A percentile compares a stretch with the other conserved stretches of the same genome.
Evolutionary conservation across 208 protist species (phyloP).

Genomic region (Acanthamoeba lenticulata): DNA sequence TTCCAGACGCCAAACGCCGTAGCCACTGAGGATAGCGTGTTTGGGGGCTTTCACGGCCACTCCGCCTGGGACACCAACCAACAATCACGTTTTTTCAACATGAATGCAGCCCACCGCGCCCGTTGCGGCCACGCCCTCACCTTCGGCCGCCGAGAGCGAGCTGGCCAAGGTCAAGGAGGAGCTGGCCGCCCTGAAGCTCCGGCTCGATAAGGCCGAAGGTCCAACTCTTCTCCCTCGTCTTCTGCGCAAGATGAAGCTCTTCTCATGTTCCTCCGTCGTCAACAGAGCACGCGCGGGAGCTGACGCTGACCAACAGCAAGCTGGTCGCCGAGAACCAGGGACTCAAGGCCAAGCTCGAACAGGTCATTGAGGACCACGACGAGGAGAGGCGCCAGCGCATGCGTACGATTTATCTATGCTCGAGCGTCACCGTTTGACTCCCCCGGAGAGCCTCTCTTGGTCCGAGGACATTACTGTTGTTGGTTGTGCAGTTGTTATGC

Average conservation of each 20-base stretch:
- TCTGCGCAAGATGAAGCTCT: neutral
- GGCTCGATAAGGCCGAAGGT: neutral
- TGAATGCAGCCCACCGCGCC: no score
- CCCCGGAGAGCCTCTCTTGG: no score
- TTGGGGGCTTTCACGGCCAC: no score
- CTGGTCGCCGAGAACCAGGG: neutral
- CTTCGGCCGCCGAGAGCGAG: neutral
- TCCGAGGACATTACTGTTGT: no score
- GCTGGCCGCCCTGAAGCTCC: neutral
- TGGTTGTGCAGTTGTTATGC: no score
- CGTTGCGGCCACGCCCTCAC: no score
- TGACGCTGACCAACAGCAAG: neutral
- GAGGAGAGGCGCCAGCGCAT: constrained; percentile 55
- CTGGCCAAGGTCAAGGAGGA: constrained; percentile 39
- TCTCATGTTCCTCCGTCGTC: neutral
- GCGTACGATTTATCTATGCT: no score
- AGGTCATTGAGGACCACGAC: constrained; percentile 49
- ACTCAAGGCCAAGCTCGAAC: constrained; percentile 26
- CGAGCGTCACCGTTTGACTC: no score
- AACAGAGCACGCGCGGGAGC: neutral
- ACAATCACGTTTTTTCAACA: neutral
- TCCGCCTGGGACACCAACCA: no score
- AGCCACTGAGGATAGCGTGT: no score
- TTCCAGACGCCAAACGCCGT: no score
- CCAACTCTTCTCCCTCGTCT: neutral